Base-by-base conservation (phyloP, 768 basidiomycete species). In the Sarcodon aspratus region DNA sequence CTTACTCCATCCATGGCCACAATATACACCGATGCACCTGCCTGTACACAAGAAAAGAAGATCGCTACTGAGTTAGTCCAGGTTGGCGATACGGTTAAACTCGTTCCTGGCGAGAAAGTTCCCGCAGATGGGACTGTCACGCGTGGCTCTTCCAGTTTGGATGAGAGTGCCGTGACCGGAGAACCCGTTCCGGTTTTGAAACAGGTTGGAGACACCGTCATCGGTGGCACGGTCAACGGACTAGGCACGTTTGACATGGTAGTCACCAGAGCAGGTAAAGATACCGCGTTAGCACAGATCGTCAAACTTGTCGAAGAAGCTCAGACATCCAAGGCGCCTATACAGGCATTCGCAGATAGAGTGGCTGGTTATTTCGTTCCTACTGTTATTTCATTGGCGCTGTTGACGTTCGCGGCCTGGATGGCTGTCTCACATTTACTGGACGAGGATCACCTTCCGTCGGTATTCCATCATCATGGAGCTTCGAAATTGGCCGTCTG, bases 351-450 rank as follows among this genome's bases (percentile, higher is more conserved):
- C 64, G 93, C 93, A 3, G 96, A 99, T 65, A 79, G 75, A 47
- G 82, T 96, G 40, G 95, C 96, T 0, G 96, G 96, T 9, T 84
- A 84, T 69, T 98, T 99, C 61, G 94, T 99, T 0, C 96, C 96
- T 0, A 68, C 81, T 31, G 94, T 98, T 58, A 84, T 98, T 58
- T 69, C 79, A 0, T 81, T 98, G 27, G 80, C 91, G 1, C 61
- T 76, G 5, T 34, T 89, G 58, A 98, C 96, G 0, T 92, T 99
- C 65, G 54, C 82, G 43, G 72, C 60, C 0, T 99, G 96, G 96
- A 74, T 93, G 66, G 54, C 85, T 46, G 65, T 97, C 51, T 79
- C 86, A 31, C 68, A 70, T 51, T 48, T 84, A 21, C 50, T 85
- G 21, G 66, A 63, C 38, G 73, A 79, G 17, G 71, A 75, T 6